Percentiles rank a stretch among this genome's conserved stretches.
These are phyloP conservation scores for Fusarium irregulare DNA, from an alignment of 2,329 filamentous ascomycete genomes.

Conservation along the genomic window DNA sequence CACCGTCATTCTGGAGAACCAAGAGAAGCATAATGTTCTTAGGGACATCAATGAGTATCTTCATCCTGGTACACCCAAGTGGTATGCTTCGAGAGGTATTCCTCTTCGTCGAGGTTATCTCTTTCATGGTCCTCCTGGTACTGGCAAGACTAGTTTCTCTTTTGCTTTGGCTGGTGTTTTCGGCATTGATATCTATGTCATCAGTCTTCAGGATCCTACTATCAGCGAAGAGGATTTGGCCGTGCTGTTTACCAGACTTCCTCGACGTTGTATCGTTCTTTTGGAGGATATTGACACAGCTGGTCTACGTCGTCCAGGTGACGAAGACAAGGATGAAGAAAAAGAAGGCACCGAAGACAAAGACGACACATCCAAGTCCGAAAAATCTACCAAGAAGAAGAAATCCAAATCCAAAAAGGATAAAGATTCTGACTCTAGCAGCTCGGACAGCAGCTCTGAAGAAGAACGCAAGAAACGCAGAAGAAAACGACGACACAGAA, in stretches of 20 bases:
- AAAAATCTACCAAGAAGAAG: constrained; percentile 19
- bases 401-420: constrained; percentile 48
- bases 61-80: constrained; percentile 73
- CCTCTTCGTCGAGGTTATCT: constrained; percentile 82
- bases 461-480: constrained; percentile 38
- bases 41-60: constrained; percentile 83
- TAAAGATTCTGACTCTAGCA: constrained; percentile 40
- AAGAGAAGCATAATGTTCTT: constrained; percentile 74
- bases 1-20: constrained; percentile 78
- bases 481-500: constrained; percentile 34
- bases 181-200: constrained; percentile 73
- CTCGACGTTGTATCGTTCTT: constrained; percentile 72
- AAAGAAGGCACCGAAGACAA: constrained; percentile 22
- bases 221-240: constrained; percentile 72
- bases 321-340: constrained; percentile 46
- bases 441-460: constrained; percentile 43
- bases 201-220: constrained; percentile 66
- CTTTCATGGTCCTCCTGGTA: constrained; percentile 80
- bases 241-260: constrained; percentile 69
- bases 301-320: constrained; percentile 61
- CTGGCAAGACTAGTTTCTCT: constrained; percentile 76
- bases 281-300: constrained; percentile 78
- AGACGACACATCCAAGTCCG: constrained; percentile 11
- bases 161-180: constrained; percentile 75
- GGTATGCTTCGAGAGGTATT: constrained; percentile 81